Evolutionary conservation across 2,329 filamentous ascomycete genomes (phyloP).

Genomic region (Arthrobotrys megalospora): DNA sequence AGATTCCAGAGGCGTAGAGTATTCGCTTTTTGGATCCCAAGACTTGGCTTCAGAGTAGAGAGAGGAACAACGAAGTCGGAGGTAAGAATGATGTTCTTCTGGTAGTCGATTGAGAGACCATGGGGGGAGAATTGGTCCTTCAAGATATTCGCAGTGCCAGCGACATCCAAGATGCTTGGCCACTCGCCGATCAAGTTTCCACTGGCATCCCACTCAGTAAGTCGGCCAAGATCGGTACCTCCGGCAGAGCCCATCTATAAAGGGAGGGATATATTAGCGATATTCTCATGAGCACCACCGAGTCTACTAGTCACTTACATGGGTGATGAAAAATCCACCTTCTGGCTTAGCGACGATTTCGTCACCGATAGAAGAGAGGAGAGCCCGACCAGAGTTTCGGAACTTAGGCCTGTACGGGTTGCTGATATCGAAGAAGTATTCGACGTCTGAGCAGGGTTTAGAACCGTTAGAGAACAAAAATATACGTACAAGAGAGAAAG

Average conservation of each 20-base stretch:
- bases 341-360: slow-evolving; percentile 77
- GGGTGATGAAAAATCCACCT: slow-evolving; percentile 67
- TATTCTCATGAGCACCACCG: not conserved
- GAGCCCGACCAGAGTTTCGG: slow-evolving; percentile 74
- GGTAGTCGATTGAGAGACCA: slow-evolving; percentile 74
- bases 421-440: slow-evolving; percentile 74
- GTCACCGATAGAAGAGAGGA: slow-evolving; percentile 75
- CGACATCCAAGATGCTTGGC: slow-evolving; percentile 72
- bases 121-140: slow-evolving; percentile 76
- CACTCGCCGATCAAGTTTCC: slow-evolving; percentile 76
- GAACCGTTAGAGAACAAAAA: slow-evolving; percentile 63
- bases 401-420: slow-evolving; percentile 75
- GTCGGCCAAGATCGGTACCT: slow-evolving; percentile 74
- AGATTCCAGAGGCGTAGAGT: slow-evolving; percentile 76
- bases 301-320: slow-evolving; percentile 36
- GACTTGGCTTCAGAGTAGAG: slow-evolving; percentile 74
- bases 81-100: slow-evolving; percentile 74
- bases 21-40: slow-evolving; percentile 72
- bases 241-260: slow-evolving; percentile 68
- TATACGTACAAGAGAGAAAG: not conserved
- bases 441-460: slow-evolving; percentile 64
- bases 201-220: slow-evolving; percentile 74
- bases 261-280: not conserved
- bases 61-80: slow-evolving; percentile 76
- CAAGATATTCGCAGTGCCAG: slow-evolving; percentile 73